Percentiles rank a stretch among this genome's conserved stretches.
Evolutionary conservation across 257 asterid species (phyloP).

Genomic region (Scutellaria barbata): DNA sequence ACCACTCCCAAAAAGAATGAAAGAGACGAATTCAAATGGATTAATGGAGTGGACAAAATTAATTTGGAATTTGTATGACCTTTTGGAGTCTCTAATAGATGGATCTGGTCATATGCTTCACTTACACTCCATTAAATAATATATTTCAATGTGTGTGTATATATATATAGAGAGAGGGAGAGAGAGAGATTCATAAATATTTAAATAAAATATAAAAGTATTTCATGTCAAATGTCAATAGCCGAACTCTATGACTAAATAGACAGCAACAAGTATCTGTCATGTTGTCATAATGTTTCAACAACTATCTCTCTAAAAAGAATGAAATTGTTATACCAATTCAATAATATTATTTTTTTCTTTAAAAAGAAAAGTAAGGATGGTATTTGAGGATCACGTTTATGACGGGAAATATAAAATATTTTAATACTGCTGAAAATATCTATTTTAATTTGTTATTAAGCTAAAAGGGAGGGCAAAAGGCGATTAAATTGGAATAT

Average conservation of each 20-base stretch:
- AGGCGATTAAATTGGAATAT: too few species aligned
- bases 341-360: too few species aligned
- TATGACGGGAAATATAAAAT: too few species aligned
- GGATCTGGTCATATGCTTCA: conserved; percentile 23
- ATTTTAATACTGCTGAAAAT: too few species aligned
- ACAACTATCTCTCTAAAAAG: background rate
- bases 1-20: conserved; percentile 14
- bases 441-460: too few species aligned
- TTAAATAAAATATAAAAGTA: background rate
- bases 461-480: too few species aligned
- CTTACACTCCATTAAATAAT: background rate
- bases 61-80: conserved; percentile 36
- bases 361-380: too few species aligned
- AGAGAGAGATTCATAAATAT: too few species aligned
- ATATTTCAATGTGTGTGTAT: too few species aligned
- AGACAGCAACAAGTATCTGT: conserved; percentile 24
- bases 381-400: too few species aligned
- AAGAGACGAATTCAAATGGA: conserved; percentile 18
- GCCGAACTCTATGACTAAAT: conserved; percentile 30
- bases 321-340: background rate
- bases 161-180: too few species aligned
- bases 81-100: conserved; percentile 7
- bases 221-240: conserved; percentile 9
- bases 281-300: conserved; percentile 13
- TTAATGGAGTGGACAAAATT: conserved; percentile 8